These are phyloP conservation scores for Tetrastigma voinierianum DNA, from an alignment of 164 flowering plant species.

Conservation along the genomic window DNA sequence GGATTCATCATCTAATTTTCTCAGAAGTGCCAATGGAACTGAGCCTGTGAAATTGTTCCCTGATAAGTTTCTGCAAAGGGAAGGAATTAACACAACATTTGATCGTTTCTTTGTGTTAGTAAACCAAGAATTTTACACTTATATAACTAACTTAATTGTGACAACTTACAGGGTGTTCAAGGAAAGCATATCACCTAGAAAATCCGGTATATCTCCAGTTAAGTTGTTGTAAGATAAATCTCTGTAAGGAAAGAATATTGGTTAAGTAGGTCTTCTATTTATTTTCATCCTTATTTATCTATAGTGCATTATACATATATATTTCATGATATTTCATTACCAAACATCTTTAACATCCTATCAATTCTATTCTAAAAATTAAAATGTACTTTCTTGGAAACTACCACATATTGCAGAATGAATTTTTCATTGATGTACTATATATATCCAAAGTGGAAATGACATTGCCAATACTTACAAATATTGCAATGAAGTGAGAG, in stretches of 20 bases:
- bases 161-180: conserved; percentile 36
- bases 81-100: too few species aligned
- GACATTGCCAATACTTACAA: conserved; percentile 32
- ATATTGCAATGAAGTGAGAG: conserved; percentile 22
- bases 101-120: neutral
- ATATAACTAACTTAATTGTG: too few species aligned
- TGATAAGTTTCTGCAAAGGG: conserved; percentile 25
- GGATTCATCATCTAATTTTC: conserved; percentile 16
- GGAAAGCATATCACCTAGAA: conserved; percentile 21
- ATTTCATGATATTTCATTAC: too few species aligned
- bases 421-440: too few species aligned
- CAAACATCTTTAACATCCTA: too few species aligned
- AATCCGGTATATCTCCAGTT: conserved; percentile 32
- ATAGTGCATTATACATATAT: too few species aligned
- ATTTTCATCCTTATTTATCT: too few species aligned
- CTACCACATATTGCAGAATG: too few species aligned
- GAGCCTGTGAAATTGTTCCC: conserved; percentile 31
- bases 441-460: too few species aligned
- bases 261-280: too few species aligned
- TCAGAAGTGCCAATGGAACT: conserved; percentile 19
- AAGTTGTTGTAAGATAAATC: conserved; percentile 35
- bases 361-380: too few species aligned
- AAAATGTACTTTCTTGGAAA: neutral
- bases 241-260: conserved; percentile 10
- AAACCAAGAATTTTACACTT: neutral